Base-by-base conservation (phyloP, 352 stramenopile species). In the Pythium biforme region DNA sequence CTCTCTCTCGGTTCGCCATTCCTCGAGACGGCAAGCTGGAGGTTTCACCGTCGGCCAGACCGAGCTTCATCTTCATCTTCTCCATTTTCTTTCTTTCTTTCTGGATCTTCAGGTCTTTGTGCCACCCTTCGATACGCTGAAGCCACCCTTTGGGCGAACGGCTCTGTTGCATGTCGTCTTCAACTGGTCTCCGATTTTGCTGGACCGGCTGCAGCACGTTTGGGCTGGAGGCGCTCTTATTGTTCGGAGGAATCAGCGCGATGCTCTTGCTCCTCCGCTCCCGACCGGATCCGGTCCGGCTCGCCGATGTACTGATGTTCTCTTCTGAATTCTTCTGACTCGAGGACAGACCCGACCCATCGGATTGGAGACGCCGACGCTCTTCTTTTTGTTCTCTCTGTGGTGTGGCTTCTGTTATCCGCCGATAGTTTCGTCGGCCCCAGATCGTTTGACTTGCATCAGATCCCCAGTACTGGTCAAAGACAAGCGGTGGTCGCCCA, bases 1-100 rank as follows among this genome's bases (percentile, higher is more conserved):
- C 37, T 55, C 65, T 45, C 19, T 72, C 59, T 64, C 46, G 69
- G 47, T 34, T 55, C 39, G 22, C 63, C 47, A 26, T 68, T 14
- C 64, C 71, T 58, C 58, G 59, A 11, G 55, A 78, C 69, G 4
- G 65, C 68, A 33, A 71, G 75, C 45, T 70, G 7, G 23, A 48
- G 2, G 50, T 27, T 48, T 63, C 53, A 11, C 17, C 15, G 4
- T 68, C 62, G 5, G 45, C 27, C 43, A 79, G 77, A 17, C 73
- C 71, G 7, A 72, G 72, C 50, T 85, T 85, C 46, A 76, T 59
- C 48, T 77, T 76, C 17, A 74, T 64, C 61, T 91, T 92, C 56
- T 91, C 81, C 1, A 77, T 80, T 52, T 88, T 89, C 54, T 83
- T 90, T 62, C 78, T 88, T 46, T 92, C 83, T 29, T 92, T 94